Conservation (phyloP, 2,329 filamentous ascomycete species). For the Dryadomyces sulphureus region DNA sequence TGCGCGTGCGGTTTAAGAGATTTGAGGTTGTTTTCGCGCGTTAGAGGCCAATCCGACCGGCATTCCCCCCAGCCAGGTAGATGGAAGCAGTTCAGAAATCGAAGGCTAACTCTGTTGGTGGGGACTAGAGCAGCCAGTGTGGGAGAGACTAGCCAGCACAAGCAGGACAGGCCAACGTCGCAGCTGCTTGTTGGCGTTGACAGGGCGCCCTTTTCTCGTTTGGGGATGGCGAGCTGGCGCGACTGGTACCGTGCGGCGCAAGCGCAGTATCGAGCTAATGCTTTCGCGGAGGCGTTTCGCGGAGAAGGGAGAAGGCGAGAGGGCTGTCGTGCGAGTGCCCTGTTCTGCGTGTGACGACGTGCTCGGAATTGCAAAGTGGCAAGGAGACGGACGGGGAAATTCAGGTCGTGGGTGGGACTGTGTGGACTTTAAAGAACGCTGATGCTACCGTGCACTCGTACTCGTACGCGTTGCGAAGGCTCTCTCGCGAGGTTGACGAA, state of each 20-base stretch:
- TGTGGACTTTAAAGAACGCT: conserved; percentile 1
- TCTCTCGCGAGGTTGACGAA: neutral
- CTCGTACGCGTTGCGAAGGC: too few species aligned
- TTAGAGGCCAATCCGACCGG: neutral
- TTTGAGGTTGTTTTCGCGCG: neutral
- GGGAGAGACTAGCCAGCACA: neutral
- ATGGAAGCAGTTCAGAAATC: conserved; percentile 1
- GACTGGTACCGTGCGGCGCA: neutral
- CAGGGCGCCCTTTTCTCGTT: conserved; percentile 1
- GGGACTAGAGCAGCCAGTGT: too few species aligned
- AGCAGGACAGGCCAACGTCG: conserved; percentile 1
- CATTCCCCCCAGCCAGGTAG: conserved; percentile 1
- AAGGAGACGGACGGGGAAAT: neutral
- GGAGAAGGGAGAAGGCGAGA: neutral
- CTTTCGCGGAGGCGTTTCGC: neutral
- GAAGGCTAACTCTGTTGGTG: conserved; percentile 1
- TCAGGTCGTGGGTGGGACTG: neutral
- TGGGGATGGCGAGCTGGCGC: conserved; percentile 1
- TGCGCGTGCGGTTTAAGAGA: neutral
- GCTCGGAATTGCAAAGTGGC: too few species aligned
- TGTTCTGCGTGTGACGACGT: too few species aligned
- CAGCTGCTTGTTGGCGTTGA: conserved; percentile 2
- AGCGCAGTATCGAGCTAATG: neutral
- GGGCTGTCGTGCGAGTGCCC: neutral
- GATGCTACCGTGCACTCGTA: too few species aligned